Conservation (phyloP, 495 filamentous ascomycete genomes). For the Penicillium riverlandense region DNA sequence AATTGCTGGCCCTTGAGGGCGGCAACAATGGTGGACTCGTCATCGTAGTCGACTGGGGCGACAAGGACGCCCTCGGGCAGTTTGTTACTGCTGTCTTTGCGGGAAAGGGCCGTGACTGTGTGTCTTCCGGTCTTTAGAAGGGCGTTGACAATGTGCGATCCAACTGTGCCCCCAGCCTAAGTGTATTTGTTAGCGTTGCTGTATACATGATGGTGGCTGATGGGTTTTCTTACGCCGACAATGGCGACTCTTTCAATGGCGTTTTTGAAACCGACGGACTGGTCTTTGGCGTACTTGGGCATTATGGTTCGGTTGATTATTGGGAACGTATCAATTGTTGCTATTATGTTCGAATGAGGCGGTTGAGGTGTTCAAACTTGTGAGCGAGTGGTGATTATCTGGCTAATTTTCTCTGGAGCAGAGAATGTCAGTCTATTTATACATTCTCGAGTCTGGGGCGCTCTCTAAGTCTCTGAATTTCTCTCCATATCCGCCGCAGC, state of each 20-base stretch:
- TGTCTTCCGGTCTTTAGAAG: constrained; percentile 46
- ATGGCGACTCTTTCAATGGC: constrained; percentile 40
- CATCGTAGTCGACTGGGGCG: constrained; percentile 41
- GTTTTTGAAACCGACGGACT: constrained; percentile 33
- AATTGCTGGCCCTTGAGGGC: constrained; percentile 49
- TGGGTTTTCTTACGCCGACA: constrained; percentile 33
- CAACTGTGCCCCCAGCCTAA: constrained; percentile 55
- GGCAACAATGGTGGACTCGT: constrained; percentile 34
- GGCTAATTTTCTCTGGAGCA: constrained; percentile 1
- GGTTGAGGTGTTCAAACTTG: constrained; percentile 3
- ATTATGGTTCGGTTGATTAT: constrained; percentile 7
- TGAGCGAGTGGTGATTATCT: constrained; percentile 3
- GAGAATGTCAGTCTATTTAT: constrained; percentile 12
- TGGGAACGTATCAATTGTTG: constrained; percentile 3
- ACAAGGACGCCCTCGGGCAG: constrained; percentile 39
- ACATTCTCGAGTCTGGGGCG: constrained; percentile 1
- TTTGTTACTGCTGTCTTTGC: constrained; percentile 32
- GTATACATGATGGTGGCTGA: not conserved
- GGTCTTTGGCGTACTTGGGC: constrained; percentile 27
- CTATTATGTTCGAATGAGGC: not conserved
- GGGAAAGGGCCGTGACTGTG: constrained; percentile 48
- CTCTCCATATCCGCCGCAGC: constrained; percentile 10
- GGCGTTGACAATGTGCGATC: constrained; percentile 42
- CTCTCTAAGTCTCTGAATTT: not conserved
- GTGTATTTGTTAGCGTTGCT: constrained; percentile 5